These are phyloP conservation scores for Hypoxylon sp. DNA, from an alignment of 2,329 filamentous ascomycete genomes.

Conservation along the genomic window DNA sequence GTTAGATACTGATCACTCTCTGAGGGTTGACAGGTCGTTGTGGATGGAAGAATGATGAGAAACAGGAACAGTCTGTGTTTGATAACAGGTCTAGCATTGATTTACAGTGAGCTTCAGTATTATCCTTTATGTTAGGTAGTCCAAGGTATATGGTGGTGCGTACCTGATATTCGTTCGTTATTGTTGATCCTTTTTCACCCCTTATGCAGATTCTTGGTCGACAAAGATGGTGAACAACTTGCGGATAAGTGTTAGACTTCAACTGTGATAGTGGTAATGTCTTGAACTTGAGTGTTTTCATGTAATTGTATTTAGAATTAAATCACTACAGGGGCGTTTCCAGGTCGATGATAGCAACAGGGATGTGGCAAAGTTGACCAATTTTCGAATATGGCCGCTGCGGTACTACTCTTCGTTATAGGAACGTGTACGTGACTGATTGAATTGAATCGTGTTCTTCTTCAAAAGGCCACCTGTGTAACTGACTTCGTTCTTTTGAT, in stretches of 20 bases:
- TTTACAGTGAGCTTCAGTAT: neutral
- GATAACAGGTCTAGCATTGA: neutral
- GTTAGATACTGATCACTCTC: neutral
- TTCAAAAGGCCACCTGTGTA: neutral
- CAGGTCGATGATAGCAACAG: neutral
- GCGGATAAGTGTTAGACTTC: neutral
- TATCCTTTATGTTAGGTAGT: neutral
- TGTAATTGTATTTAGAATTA: neutral
- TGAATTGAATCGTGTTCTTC: neutral
- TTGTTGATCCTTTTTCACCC: neutral
- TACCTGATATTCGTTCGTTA: neutral
- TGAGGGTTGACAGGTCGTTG: neutral
- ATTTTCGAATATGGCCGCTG: neutral
- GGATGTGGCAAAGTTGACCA: neutral
- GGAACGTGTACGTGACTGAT: neutral
- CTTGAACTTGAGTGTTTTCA: neutral
- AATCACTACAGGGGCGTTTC: neutral
- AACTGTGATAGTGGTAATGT: neutral
- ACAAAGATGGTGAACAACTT: neutral
- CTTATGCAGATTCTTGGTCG: neutral
- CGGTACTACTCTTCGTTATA: neutral
- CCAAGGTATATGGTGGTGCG: neutral
- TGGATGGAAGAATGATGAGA: neutral
- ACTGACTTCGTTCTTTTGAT: neutral
- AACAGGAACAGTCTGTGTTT: neutral